Percentiles rank a stretch among this genome's conserved stretches.
These are phyloP conservation scores for Saturnispora sanitii DNA, from an alignment of 805 yeast species.

Conservation along the genomic window DNA sequence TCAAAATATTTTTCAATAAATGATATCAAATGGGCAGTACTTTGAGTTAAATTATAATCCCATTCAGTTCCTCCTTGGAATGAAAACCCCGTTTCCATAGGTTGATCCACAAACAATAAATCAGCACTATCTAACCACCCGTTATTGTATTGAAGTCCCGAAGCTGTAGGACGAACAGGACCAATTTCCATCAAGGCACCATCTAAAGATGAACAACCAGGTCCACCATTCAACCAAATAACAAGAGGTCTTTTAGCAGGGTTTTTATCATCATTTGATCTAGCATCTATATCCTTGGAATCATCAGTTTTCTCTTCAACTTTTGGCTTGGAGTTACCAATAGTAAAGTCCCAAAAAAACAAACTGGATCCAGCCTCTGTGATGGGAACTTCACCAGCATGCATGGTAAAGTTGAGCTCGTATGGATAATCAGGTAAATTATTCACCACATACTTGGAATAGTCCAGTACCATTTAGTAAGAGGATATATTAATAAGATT, in stretches of 20 bases:
- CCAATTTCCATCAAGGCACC: slow-evolving; percentile 93
- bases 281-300: no score
- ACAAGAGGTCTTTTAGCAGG: slow-evolving; percentile 38
- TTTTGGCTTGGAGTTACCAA: no score
- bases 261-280: slow-evolving; percentile 21
- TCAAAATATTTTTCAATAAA: slow-evolving; percentile 61
- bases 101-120: slow-evolving; percentile 85
- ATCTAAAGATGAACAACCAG: slow-evolving; percentile 97
- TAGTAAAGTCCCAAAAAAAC: slow-evolving; percentile 73
- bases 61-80: slow-evolving; percentile 34
- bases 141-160: slow-evolving; percentile 41
- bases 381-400: slow-evolving; percentile 12
- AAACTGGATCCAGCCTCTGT: slow-evolving; percentile 22
- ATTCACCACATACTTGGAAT: not conserved
- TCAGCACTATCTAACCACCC: slow-evolving; percentile 85
- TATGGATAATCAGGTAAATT: not conserved
- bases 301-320: no score
- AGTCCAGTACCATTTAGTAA: not conserved
- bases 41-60: slow-evolving; percentile 44
- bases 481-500: not conserved
- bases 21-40: slow-evolving; percentile 50
- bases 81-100: slow-evolving; percentile 89
- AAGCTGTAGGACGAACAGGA: slow-evolving; percentile 53
- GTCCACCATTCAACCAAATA: slow-evolving; percentile 96
- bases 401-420: slow-evolving; percentile 7